Base-by-base conservation (phyloP, 1,284 basidiomycete genomes). In the Anthracocystis walkeri region DNA sequence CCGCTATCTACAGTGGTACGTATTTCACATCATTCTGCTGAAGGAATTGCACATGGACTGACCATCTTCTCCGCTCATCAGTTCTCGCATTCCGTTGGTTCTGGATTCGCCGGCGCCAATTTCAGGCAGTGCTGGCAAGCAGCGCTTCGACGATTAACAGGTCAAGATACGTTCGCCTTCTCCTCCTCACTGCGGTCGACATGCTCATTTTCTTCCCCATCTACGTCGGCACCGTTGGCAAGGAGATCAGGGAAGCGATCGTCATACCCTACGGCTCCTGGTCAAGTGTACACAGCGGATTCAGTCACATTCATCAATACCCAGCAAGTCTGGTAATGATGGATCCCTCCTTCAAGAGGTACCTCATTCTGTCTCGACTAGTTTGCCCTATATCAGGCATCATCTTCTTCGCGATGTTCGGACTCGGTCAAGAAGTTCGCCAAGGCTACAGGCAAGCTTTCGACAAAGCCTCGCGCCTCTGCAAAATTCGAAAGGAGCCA, bases 361-460 rank as follows among this genome's bases (percentile, higher is more conserved):
- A 29, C n/a, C 41, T 67, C 7, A 52, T 61, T n/a, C 49, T 67
- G 33, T 57, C 65, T 12, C 38, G 65, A 5, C 25, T 60, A 5
- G 55, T 61, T 0, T 57, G 53, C 8, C 58, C 65, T 1, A 12
- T 67, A 2, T 56, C 58, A 3, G 65, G 29, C 1, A 51, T 33
- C 38, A 58, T 61, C 23, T 67, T 67, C 54, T 67, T 67, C 44
- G 54, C 50, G 4, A 67, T 67, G 65, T 67, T 67, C 27, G 65
- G 65, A 11, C 29, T 67, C 0, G 65, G 65, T 11, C 29, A 49
- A 10, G 65, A 67, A 46, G 49, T 58, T 16, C 54, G 58, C n/a
- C 58, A 62, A 49, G 54, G 52, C 16, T 67, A 67, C 41, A 59
- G 59, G 48, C 23, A 54, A 48, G 52, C 42, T 10, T 16, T 53